Evolutionary conservation across 2,329 filamentous ascomycete species (phyloP), one percentile per base, ranked within the genome.

Genomic region (Ceratocystis alfenasii): DNA sequence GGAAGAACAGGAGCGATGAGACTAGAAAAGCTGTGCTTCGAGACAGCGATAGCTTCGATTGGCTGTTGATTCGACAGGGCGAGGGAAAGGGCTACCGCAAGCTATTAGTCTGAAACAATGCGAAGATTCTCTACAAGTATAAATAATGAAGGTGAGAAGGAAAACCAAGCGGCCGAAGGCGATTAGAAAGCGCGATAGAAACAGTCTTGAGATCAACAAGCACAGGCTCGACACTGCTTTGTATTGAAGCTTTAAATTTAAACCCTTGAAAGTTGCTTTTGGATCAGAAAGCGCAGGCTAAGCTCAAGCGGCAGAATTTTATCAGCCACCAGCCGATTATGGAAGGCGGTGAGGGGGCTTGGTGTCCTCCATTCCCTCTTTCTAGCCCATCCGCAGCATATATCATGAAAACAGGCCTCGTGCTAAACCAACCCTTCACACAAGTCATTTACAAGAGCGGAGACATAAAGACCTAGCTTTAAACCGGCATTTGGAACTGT

Each of bases 291-390:
- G 53, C 53, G 46, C 59, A 36, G n/a, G 25, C 59, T 41, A 17
- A 48, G 25, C 25, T 63, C 25, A 17, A 10, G 44, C 28, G 61
- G 61, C 61, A 63, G 44, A 63, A 63, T 63, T 30, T 20, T 17
- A 28, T 20, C 25, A 28, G 44, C 44, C 61, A 63, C 28, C 33
- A 12, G 36, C 61, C 25, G 33, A 63, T 63, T 63, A 10, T 28
- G 8, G 61, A 63, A 63, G 41, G 61, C 61, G 61, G 61, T 63
- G 61, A 50, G 44, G 8, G n/a, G 25, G 15, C 53, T n/a, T 57
- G 2, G 1, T 57, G 53, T 12, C 6, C 30, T 33, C 30, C 6
- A 6, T 33, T 33, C 30, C 28, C 28, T 30, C 28, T 30, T 30
- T 15, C 17, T 22, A 25, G 25, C 22, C 20, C 50, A 17, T 15